phyloP scores from a whole-genome alignment of 164 flowering plant genomes.

The Dillenia suffruticosa region DNA sequence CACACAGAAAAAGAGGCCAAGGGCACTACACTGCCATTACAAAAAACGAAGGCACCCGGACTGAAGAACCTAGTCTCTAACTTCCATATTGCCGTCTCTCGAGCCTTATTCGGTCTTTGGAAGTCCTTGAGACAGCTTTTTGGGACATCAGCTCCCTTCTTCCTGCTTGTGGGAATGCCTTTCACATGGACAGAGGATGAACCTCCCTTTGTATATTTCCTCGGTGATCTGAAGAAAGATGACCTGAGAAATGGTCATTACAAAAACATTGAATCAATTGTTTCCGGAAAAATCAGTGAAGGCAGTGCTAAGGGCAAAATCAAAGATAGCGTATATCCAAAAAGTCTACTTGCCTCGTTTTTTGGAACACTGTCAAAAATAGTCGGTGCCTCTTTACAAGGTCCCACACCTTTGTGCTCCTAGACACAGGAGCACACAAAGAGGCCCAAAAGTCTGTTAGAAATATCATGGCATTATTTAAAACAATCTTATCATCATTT shows the following conservation, averaged over 20 bases:
- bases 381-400: slow-evolving; percentile 11
- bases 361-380: slow-evolving; percentile 16
- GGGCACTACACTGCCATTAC: no score
- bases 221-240: slow-evolving; percentile 22
- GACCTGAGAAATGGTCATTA: slow-evolving; percentile 12
- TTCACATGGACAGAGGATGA: slow-evolving; percentile 20
- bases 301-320: not conserved
- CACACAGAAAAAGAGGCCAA: no score
- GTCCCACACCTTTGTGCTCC: slow-evolving; percentile 3
- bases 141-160: slow-evolving; percentile 8
- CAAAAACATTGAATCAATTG: not conserved
- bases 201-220: slow-evolving; percentile 19
- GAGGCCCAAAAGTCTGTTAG: no score
- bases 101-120: slow-evolving; percentile 6
- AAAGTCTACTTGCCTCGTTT: slow-evolving; percentile 31
- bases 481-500: no score
- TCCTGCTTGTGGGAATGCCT: slow-evolving; percentile 16
- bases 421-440: no score
- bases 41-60: no score
- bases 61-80: no score
- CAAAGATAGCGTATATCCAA: not conserved
- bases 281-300: not conserved
- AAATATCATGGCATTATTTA: no score
- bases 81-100: not conserved
- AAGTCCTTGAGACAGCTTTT: slow-evolving; percentile 11